Evolutionary conservation across 192 early-diverging fungal genomes (phyloP).

Genomic region (Entomortierella chlamydospora): DNA sequence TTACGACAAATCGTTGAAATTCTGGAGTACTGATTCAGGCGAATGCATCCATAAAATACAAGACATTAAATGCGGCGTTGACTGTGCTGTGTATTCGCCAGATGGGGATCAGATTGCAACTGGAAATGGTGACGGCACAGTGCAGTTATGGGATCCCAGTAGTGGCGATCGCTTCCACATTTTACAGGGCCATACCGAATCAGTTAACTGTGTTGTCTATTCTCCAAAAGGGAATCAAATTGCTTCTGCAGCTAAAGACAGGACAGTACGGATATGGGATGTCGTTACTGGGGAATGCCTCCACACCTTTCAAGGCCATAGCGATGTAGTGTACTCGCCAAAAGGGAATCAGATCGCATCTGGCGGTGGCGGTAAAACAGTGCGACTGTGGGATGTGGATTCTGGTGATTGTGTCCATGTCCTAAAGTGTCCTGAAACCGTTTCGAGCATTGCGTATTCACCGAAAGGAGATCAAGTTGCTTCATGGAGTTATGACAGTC

Average conservation of each 20-base stretch:
- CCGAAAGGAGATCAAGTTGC: background rate
- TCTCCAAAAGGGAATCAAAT: background rate
- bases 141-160: background rate
- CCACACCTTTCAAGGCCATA: background rate
- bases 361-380: background rate
- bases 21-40: background rate
- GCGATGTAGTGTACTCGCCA: background rate
- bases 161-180: background rate
- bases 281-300: background rate
- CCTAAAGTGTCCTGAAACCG: background rate
- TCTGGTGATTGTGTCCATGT: background rate
- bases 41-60: background rate
- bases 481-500: too few species aligned
- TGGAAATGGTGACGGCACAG: background rate
- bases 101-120: background rate
- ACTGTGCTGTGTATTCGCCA: background rate
- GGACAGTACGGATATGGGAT: background rate
- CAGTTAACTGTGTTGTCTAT: background rate
- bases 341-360: background rate
- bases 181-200: background rate
- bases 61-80: background rate
- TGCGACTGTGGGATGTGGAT: slow-evolving; percentile 3
- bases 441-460: background rate
- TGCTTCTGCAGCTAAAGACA: background rate
- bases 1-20: background rate